phyloP scores from a whole-genome alignment of 192 early-diverging fungal genomes.

The Ramicandelaber brevisporus region DNA sequence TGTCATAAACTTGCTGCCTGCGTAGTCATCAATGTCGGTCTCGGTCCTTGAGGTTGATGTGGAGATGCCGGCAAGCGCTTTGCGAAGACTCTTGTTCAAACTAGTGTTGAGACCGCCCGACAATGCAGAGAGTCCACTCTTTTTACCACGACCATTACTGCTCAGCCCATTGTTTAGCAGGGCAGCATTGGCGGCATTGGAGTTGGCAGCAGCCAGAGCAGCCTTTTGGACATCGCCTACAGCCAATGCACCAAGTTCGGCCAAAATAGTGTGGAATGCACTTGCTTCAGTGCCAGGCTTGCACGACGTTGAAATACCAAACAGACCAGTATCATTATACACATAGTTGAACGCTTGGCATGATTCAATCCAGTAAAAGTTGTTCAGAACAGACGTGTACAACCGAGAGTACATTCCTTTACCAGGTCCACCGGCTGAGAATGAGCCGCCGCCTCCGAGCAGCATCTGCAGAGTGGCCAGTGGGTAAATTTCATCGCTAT shows the following conservation, averaged over 20 bases:
- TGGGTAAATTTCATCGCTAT: slow-evolving; percentile 75
- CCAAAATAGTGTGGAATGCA: slow-evolving; percentile 54
- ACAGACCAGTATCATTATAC: slow-evolving; percentile 73
- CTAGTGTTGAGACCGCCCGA: no score
- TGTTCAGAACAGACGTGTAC: slow-evolving; percentile 85
- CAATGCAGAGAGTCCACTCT: slow-evolving; percentile 5
- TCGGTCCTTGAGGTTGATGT: no score
- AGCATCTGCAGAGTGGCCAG: slow-evolving; percentile 72
- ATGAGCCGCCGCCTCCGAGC: slow-evolving; percentile 87
- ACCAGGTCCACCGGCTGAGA: slow-evolving; percentile 90
- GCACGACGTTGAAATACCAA: slow-evolving; percentile 77
- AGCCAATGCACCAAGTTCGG: slow-evolving; percentile 55
- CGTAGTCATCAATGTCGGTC: no score
- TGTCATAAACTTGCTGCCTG: no score
- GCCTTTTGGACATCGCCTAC: no score
- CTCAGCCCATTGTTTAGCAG: no score
- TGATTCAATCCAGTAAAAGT: slow-evolving; percentile 81
- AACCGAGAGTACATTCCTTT: slow-evolving; percentile 98
- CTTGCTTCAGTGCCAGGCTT: slow-evolving; percentile 45
- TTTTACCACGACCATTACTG: slow-evolving; percentile 1
- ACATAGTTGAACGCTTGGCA: slow-evolving; percentile 83
- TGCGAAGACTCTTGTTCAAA: no score
- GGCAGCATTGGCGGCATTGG: not conserved
- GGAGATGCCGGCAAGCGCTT: no score
- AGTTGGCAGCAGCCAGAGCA: not conserved